Conservation (phyloP, 1,139 yeast species). For the Sugiyamaella novakii region DNA sequence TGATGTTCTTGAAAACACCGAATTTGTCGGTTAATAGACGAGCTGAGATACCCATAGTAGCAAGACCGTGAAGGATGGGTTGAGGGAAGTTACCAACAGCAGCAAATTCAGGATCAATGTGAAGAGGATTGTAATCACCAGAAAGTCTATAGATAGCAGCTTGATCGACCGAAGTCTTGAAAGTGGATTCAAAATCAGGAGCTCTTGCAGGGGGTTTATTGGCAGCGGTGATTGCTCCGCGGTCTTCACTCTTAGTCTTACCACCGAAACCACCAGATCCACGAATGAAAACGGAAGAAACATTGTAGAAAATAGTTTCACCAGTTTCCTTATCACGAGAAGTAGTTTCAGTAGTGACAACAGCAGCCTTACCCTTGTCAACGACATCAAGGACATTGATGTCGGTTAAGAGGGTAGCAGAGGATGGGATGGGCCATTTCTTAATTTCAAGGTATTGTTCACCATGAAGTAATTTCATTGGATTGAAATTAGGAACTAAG, state of each 20-base stretch:
- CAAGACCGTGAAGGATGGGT: slow-evolving; percentile 93
- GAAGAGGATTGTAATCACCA: slow-evolving; percentile 95
- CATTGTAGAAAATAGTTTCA: slow-evolving; percentile 73
- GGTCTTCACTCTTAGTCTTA: slow-evolving; percentile 56
- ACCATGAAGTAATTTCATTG: slow-evolving; percentile 84
- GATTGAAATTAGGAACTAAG: slow-evolving; percentile 80
- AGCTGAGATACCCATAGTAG: slow-evolving; percentile 80
- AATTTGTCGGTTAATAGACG: slow-evolving; percentile 76
- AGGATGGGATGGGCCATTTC: slow-evolving; percentile 77
- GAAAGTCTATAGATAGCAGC: slow-evolving; percentile 90
- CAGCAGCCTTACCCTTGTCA: slow-evolving; percentile 88
- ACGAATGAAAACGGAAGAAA: slow-evolving; percentile 83
- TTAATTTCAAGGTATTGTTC: slow-evolving; percentile 86
- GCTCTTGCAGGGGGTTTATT: slow-evolving; percentile 64
- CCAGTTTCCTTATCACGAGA: slow-evolving; percentile 72
- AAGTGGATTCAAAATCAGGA: slow-evolving; percentile 68
- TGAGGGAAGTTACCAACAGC: slow-evolving; percentile 81
- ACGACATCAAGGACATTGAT: slow-evolving; percentile 70
- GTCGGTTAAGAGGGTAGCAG: slow-evolving; percentile 58
- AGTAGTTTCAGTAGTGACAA: slow-evolving; percentile 73
- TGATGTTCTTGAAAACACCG: slow-evolving; percentile 82
- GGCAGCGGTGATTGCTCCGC: slow-evolving; percentile 61
- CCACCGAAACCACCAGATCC: slow-evolving; percentile 64
- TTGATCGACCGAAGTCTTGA: slow-evolving; percentile 68
- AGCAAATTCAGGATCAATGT: slow-evolving; percentile 90